Base-by-base conservation (phyloP, 2,329 filamentous ascomycete genomes). In the Paraconiothyrium brasiliense region DNA sequence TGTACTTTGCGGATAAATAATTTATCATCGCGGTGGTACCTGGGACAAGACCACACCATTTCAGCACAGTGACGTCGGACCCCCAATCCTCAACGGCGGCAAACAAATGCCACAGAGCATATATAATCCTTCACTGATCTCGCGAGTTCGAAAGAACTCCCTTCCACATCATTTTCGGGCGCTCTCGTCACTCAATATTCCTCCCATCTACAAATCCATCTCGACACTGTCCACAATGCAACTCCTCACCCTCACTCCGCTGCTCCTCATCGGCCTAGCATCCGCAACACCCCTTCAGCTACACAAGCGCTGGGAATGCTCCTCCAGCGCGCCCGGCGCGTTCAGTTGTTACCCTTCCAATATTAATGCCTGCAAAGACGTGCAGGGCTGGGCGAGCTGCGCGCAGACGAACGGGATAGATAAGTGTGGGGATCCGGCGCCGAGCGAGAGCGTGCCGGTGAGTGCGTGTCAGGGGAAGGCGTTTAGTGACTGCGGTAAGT, bases 341-440 rank as follows among this genome's bases (percentile, higher is more conserved):
- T 59, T 54, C 27, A 32, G 34, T 43, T 59, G 57, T 34, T 41
- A 59, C 49, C 57, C 57, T 4, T 14, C 10, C 2, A 44, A 44
- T 5, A 44, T 44, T 10, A 41, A 37, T 8, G 27, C 20, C 14
- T 59, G 57, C 34, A 54, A 54, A 43, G 32, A 41, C 44, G 57
- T 34, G 32, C 24, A 32, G 5, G 50, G 27, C 4, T 59, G 57
- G 57, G 57, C 13, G 13, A 35, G 22, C 6, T 59, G 57, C 57
- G 56, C 56, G 24, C n/a, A 4, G 11, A 27, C 20, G 34, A 13
- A 43, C 1, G 57, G 57, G 13, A 20, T 59, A 5, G 44, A 54
- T 10, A 55, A 59, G 32, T 59, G 57, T 43, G 39, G 50, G 4
- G 57, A 59, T 49, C 57, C 57, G 30, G 10, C 46, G 43, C 57